Evolutionary conservation across 495 filamentous ascomycete genomes (phyloP), one percentile per base, ranked within the genome.

Genomic region (Podospora anserina): DNA sequence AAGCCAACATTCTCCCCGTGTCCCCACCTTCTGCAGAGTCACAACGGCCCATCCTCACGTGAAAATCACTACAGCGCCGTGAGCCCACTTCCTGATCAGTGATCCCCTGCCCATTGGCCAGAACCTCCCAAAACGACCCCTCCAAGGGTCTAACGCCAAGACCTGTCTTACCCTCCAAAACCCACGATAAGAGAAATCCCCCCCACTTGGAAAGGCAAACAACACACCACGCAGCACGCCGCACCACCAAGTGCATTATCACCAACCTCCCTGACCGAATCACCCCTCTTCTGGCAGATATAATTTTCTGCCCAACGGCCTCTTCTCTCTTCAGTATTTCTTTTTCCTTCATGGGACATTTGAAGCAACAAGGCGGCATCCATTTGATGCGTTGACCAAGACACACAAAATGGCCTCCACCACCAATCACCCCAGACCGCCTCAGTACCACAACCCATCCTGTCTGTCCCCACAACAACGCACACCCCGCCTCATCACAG

Each of bases 401-500:
- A 58, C n/a, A 58, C 18, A 58, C 23, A 27, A 20, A 15, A 39
- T 20, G 53, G 23, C 53, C 11, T 63, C 54, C 53, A 49, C 54
- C 53, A 44, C 61, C 62, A 32, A 34, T 20, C 63, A 56, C 49
- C 23, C 53, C 44, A 55, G n/a, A 34, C 58, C 62, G 53, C 19
- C 39, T 49, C 39, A 49, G 39, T 49, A 49, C 39, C 39, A 49
- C 39, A 49, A 23, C 55, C 56, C 23, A 57, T 39, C 55, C 53
- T 28, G 54, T 20, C 66, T 59, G 63, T 63, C 58, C 64, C 68
- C 9, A 67, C 27, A 54, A 65, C 58, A 49, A 49, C 64, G 67
- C 5, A 18, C 63, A n/a, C 75, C 82, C 60, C 80, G 80, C 66
- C 73, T 77, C 19, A 78, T 81, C 56, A 78, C 81, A 44, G 75